Conservation (phyloP, 148 eudicot species). For the Rhododendron williamsianum region DNA sequence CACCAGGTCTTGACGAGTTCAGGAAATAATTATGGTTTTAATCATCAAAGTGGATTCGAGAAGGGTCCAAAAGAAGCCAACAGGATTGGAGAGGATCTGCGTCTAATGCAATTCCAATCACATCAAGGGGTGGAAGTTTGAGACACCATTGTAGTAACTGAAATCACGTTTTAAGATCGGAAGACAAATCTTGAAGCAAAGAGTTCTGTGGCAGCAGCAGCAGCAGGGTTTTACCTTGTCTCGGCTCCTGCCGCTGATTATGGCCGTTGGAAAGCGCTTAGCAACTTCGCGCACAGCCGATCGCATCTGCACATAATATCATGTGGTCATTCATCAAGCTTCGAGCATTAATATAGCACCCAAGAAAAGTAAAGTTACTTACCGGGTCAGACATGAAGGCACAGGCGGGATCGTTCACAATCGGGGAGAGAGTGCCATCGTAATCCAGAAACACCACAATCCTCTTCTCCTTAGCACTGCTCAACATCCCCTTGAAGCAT, state of each 20-base stretch:
- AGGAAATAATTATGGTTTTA: not conserved
- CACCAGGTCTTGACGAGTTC: not conserved
- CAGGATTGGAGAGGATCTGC: not conserved
- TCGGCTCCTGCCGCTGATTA: slow-evolving; percentile 83
- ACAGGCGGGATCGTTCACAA: slow-evolving; percentile 69
- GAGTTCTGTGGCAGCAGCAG: not conserved
- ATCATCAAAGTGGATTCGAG: not conserved
- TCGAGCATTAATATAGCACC: not conserved
- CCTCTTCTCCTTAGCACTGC: slow-evolving; percentile 45
- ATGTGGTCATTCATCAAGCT: not conserved
- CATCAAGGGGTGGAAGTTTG: not conserved
- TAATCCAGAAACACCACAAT: slow-evolving; percentile 81
- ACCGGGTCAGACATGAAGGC: slow-evolving; percentile 90
- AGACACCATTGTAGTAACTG: not conserved
- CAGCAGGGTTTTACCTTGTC: slow-evolving; percentile 40
- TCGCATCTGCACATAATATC: slow-evolving; percentile 54
- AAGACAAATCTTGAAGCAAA: not conserved
- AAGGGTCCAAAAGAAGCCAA: not conserved
- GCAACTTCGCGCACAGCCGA: slow-evolving; percentile 68
- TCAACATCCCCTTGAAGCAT: slow-evolving; percentile 50
- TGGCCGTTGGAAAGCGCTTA: slow-evolving; percentile 69
- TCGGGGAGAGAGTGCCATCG: slow-evolving; percentile 90
- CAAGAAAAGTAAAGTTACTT: not conserved
- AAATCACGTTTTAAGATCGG: not conserved
- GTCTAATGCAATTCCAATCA: not conserved